Evolutionary conservation across 208 protist genomes (phyloP).

Genomic region (Herpetomonas tarakana): DNA sequence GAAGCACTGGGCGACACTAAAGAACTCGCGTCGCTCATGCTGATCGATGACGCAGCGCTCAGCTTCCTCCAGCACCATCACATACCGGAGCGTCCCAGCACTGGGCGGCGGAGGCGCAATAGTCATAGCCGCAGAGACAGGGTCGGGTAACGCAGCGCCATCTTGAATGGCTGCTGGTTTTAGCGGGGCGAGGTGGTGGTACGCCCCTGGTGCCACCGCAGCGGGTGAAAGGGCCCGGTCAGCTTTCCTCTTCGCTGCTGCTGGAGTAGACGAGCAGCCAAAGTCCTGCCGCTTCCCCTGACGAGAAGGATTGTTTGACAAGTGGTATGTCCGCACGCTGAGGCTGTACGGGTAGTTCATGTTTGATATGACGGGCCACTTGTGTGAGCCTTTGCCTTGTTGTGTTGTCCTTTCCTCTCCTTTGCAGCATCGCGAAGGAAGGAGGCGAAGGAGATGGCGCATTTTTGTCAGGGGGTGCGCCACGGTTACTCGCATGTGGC

Average conservation of each 20-base stretch:
- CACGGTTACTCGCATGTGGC: too few relatives aligned
- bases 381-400: background rate
- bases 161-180: too few relatives aligned
- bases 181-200: slow-evolving; percentile 4
- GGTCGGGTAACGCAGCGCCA: too few relatives aligned
- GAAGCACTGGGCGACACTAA: background rate
- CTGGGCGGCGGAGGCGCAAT: background rate
- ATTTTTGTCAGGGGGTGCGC: background rate
- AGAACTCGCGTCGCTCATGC: background rate
- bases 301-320: background rate
- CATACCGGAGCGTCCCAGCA: background rate
- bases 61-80: background rate
- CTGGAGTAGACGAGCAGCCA: background rate
- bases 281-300: background rate
- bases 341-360: slow-evolving; percentile 20
- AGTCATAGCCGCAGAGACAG: background rate
- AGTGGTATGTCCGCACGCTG: slow-evolving; percentile 2
- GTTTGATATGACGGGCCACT: background rate
- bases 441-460: background rate
- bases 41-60: background rate
- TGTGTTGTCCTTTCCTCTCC: too few relatives aligned
- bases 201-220: background rate
- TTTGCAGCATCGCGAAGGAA: slow-evolving; percentile 1
- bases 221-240: background rate
- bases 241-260: background rate